Conservation (phyloP, 257 asterid genomes). For the Solanum corneliomulleri region DNA sequence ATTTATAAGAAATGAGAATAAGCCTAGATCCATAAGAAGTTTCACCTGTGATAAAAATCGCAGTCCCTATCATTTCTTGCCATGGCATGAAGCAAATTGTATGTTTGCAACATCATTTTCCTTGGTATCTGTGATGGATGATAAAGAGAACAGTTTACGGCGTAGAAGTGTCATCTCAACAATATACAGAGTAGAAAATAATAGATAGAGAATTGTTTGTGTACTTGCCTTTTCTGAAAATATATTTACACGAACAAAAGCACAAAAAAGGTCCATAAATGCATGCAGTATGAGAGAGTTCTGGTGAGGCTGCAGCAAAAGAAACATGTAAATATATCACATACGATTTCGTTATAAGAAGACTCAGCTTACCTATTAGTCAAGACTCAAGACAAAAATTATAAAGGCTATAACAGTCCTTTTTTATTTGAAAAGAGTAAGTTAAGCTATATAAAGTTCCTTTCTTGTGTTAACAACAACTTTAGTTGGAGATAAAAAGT, state of each 20-base stretch:
- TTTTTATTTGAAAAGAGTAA: neutral
- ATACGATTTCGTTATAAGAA: neutral
- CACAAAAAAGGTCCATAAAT: conserved; percentile 96
- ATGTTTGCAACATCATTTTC: conserved; percentile 90
- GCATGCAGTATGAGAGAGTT: conserved; percentile 94
- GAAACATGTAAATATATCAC: conserved; percentile 2
- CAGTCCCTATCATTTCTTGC: conserved; percentile 84
- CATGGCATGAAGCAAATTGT: conserved; percentile 85
- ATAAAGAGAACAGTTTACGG: neutral
- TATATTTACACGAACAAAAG: conserved; percentile 96
- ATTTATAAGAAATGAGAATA: neutral
- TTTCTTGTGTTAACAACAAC: neutral
- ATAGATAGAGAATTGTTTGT: neutral
- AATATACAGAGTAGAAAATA: neutral
- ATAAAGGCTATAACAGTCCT: neutral
- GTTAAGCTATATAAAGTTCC: neutral
- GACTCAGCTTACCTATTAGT: neutral
- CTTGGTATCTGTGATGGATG: conserved; percentile 63
- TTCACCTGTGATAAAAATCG: conserved; percentile 90
- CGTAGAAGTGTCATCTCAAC: neutral
- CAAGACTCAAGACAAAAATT: neutral
- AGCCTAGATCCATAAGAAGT: neutral
- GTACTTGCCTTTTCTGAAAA: conserved; percentile 81
- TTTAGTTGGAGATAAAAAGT: neutral
- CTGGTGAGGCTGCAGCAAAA: conserved; percentile 88